These are phyloP conservation scores for Talaromyces sp. DNA, from an alignment of 2,329 filamentous ascomycete genomes.

Conservation along the genomic window DNA sequence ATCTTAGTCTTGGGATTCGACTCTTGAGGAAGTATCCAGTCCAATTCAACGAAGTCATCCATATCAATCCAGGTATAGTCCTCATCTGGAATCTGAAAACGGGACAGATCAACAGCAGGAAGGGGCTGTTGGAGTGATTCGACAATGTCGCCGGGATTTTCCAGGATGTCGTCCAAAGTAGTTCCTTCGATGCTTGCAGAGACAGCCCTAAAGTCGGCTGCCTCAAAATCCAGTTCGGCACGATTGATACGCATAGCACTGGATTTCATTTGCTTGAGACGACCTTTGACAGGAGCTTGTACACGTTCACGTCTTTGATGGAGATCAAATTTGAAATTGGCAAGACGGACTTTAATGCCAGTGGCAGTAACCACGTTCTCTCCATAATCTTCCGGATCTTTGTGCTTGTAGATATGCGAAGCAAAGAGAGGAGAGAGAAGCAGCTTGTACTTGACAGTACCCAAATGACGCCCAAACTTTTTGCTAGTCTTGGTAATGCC, in stretches of 20 bases:
- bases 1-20: constrained; percentile 92
- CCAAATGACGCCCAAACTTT: constrained; percentile 93
- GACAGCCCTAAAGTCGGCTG: constrained; percentile 86
- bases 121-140: constrained; percentile 53
- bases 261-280: constrained; percentile 72
- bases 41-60: constrained; percentile 97
- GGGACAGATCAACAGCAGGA: constrained; percentile 63
- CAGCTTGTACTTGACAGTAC: constrained; percentile 98
- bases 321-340: constrained; percentile 95
- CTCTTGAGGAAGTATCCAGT: constrained; percentile 90
- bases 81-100: constrained; percentile 92
- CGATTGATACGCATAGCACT: constrained; percentile 95
- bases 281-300: constrained; percentile 71
- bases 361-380: constrained; percentile 81
- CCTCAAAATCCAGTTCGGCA: constrained; percentile 85
- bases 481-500: constrained; percentile 95
- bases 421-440: constrained; percentile 89
- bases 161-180: constrained; percentile 68
- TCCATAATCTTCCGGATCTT: constrained; percentile 81
- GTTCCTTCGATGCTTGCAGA: constrained; percentile 85
- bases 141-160: constrained; percentile 54
- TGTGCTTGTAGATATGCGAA: constrained; percentile 97
- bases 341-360: constrained; percentile 90
- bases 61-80: constrained; percentile 98
- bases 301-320: constrained; percentile 94